A percentile compares a stretch with the other conserved stretches of the same genome.
Conservation (phyloP, 1,284 basidiomycete genomes). For the Coniferiporia sulphurascens region DNA sequence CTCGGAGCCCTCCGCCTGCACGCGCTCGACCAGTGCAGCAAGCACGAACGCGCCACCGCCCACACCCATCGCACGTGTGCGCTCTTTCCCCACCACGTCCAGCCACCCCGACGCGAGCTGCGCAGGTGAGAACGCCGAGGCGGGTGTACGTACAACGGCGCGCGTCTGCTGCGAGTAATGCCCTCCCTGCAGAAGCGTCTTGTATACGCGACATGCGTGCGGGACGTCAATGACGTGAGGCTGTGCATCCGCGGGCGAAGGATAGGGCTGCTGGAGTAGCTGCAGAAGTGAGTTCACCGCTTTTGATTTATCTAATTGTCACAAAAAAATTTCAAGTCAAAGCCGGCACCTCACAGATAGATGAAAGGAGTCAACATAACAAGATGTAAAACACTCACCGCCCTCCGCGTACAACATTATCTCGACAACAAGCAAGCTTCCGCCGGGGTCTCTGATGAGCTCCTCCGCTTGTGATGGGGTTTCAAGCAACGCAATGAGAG, state of each 20-base stretch:
- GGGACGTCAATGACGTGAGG: conserved; percentile 75
- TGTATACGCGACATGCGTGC: conserved; percentile 78
- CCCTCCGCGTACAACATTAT: conserved; percentile 79
- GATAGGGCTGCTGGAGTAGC: conserved; percentile 52
- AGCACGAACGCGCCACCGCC: conserved; percentile 74
- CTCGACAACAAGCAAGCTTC: conserved; percentile 72
- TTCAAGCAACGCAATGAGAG: conserved; percentile 61
- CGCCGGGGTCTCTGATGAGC: conserved; percentile 69
- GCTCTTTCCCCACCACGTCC: conserved; percentile 49
- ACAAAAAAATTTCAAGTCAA: conserved; percentile 2
- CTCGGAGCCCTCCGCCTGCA: conserved; percentile 40
- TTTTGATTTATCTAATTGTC: conserved; percentile 56
- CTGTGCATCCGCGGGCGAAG: conserved; percentile 39
- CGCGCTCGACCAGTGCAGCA: conserved; percentile 67
- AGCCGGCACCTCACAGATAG: not conserved
- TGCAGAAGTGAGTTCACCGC: conserved; percentile 57
- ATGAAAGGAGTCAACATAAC: not conserved
- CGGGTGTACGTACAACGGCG: conserved; percentile 40
- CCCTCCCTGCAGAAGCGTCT: conserved; percentile 84
- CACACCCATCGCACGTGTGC: conserved; percentile 55
- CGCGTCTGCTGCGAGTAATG: conserved; percentile 68
- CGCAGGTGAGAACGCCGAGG: conserved; percentile 43
- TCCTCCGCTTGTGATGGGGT: conserved; percentile 46
- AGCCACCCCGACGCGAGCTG: conserved; percentile 60
- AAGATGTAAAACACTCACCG: conserved; percentile 48